These are phyloP conservation scores for Halteria grandinella DNA, from an alignment of 73 alveolate genomes.

Conservation along the genomic window DNA sequence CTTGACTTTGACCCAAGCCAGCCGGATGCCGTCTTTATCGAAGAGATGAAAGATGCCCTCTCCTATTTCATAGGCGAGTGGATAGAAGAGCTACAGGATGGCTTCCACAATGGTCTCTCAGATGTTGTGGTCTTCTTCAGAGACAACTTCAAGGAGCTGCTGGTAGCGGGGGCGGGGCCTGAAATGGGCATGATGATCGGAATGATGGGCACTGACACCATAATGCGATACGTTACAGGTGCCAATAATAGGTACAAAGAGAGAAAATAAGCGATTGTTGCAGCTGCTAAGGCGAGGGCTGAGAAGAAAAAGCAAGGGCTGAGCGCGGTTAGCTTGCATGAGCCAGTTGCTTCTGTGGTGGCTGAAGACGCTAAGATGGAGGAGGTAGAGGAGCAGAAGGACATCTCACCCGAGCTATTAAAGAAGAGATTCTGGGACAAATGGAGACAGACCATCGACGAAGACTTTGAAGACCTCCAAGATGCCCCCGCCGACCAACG, in stretches of 20 bases:
- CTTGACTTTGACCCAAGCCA: neutral
- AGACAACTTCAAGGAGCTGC: conserved; percentile 20
- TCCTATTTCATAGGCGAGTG: conserved; percentile 45
- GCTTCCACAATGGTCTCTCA: conserved; percentile 34
- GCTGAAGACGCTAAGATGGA: conserved; percentile 31
- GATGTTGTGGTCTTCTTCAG: conserved; percentile 54
- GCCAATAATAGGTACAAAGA: conserved; percentile 22
- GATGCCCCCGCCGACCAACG: neutral
- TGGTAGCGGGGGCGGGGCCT: conserved; percentile 41
- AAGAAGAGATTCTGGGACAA: conserved; percentile 18
- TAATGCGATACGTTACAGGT: conserved; percentile 36
- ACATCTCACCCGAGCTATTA: neutral
- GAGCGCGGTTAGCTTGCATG: no score
- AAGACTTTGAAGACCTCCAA: neutral
- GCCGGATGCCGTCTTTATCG: conserved; percentile 10
- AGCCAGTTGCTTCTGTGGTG: no score
- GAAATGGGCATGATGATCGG: conserved; percentile 39
- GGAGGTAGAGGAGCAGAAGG: conserved; percentile 8
- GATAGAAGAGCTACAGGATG: conserved; percentile 47
- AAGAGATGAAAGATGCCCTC: neutral
- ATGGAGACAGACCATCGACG: neutral
- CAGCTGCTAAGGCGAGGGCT: no score
- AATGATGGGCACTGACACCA: conserved; percentile 4
- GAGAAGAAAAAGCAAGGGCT: neutral
- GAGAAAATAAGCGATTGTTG: conserved; percentile 12